Conservation (phyloP, 1,139 yeast species). For the Suhomyces taliae region DNA sequence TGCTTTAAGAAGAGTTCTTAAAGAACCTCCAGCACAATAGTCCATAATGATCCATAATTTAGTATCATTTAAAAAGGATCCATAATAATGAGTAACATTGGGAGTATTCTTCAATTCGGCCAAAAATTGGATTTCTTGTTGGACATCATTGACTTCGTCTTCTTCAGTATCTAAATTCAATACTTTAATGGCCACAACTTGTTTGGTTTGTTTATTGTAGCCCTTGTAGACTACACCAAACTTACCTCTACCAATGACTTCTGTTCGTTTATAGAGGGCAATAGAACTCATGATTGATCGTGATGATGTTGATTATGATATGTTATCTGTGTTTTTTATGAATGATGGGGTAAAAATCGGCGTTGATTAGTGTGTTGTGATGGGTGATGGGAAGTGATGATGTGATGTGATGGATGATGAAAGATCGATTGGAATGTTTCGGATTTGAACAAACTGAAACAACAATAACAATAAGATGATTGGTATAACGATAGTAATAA, state of each 20-base stretch:
- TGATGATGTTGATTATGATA: neutral
- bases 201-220: conserved; percentile 59
- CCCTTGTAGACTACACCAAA: conserved; percentile 97
- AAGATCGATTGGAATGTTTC: too few relatives aligned
- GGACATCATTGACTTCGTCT: conserved; percentile 94
- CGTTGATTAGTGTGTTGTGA: too few relatives aligned
- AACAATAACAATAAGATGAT: too few relatives aligned
- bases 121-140: conserved; percentile 85
- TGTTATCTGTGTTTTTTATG: neutral
- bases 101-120: conserved; percentile 82
- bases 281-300: conserved; percentile 11
- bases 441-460: too few relatives aligned
- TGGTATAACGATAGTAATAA: too few relatives aligned
- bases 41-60: conserved; percentile 98
- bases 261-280: conserved; percentile 67
- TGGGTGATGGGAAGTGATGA: too few relatives aligned
- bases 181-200: conserved; percentile 89
- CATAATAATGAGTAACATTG: conserved; percentile 90
- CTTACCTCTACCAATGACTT: conserved; percentile 92
- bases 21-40: conserved; percentile 94
- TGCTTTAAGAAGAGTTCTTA: conserved; percentile 81
- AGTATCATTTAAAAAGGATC: conserved; percentile 82
- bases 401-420: too few relatives aligned
- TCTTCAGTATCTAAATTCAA: conserved; percentile 89
- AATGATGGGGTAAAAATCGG: neutral